These are phyloP conservation scores for Myxozyma sirexii DNA, from an alignment of 805 yeast species.

Conservation along the genomic window DNA sequence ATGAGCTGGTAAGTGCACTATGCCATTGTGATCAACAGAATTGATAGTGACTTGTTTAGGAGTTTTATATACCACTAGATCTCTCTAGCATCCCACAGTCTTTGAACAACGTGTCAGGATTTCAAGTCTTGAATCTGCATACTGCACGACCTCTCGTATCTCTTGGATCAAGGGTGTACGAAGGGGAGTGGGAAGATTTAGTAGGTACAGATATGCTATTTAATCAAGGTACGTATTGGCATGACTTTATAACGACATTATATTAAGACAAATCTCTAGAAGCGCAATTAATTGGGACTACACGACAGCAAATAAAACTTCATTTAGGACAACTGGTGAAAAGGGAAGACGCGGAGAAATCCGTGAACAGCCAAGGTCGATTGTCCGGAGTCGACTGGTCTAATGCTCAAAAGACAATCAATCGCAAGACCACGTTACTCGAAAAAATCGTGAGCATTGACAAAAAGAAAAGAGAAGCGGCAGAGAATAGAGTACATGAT, in stretches of 20 bases:
- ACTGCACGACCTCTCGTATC: constrained; percentile 23
- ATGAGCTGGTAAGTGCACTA: constrained; percentile 9
- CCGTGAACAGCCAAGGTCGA: constrained; percentile 8
- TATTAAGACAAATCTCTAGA: not conserved
- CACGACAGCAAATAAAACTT: constrained; percentile 24
- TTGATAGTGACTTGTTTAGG: not conserved
- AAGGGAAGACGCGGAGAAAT: constrained; percentile 7
- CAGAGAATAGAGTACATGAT: not conserved
- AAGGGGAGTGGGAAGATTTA: constrained; percentile 30
- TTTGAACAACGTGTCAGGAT: constrained; percentile 9
- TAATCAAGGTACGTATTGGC: constrained; percentile 11
- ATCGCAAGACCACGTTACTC: constrained; percentile 13
- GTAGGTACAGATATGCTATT: constrained; percentile 32
- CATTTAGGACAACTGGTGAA: constrained; percentile 21
- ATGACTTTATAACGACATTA: not conserved
- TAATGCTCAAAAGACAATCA: constrained; percentile 5
- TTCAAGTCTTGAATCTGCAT: constrained; percentile 21
- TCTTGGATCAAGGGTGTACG: constrained; percentile 28
- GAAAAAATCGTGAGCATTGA: constrained; percentile 23
- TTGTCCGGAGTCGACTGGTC: constrained; percentile 23
- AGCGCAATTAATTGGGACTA: constrained; percentile 19
- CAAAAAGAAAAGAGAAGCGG: not conserved
- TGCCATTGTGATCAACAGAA: not conserved
- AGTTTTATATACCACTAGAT: constrained; percentile 24
- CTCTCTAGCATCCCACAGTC: constrained; percentile 24